Evolutionary conservation across 345 rosid species (phyloP), one percentile per base, ranked within the genome.

Genomic region (Iberis pinnata): DNA sequence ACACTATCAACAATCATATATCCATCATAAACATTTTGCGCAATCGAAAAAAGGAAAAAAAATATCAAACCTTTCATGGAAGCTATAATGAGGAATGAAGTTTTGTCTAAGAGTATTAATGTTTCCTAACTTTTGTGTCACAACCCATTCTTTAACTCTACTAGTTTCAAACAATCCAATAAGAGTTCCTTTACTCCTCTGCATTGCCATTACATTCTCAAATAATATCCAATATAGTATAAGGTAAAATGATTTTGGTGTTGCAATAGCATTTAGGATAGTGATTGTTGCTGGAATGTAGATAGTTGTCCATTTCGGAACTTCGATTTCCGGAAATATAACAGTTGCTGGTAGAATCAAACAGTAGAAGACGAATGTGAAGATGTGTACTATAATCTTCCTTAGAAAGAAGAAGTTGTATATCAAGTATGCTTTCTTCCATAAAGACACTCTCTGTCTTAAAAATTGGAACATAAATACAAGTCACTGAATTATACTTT

Each of bases 201-300:
- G 97, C 64, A 89, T 68, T 0, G 94, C 83, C 93, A 89, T 83
- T n/a, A 86, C 97, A 36, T 86, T 89, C 75, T 89, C 95, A 18
- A 89, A 89, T 1, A 86, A 76, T 56, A 89, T 82, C 95, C 97
- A 89, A 70, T 76, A 68, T 0, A 61, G 20, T 48, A 68, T 49
- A 1, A 69, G 69, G 54, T 66, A 42, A 47, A n/a, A 43, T 20
- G 40, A 86, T 90, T 95, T 89, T 17, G 94, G 97, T 24, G 96
- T 90, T 52, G 95, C 89, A 0, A 90, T 86, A 0, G 96, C 81
- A 38, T 90, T 84, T 9, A 90, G 82, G 35, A 80, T 49, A 12
- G 98, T 90, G 29, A 90, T 77, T 43, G 75, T 70, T 0, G 87
- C 76, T 65, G 98, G 98, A 51, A 87, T 66, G 51, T 87, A 90